Base-by-base conservation (phyloP, 495 filamentous ascomycete species). In the Podospora bellae-mahoneyi region DNA sequence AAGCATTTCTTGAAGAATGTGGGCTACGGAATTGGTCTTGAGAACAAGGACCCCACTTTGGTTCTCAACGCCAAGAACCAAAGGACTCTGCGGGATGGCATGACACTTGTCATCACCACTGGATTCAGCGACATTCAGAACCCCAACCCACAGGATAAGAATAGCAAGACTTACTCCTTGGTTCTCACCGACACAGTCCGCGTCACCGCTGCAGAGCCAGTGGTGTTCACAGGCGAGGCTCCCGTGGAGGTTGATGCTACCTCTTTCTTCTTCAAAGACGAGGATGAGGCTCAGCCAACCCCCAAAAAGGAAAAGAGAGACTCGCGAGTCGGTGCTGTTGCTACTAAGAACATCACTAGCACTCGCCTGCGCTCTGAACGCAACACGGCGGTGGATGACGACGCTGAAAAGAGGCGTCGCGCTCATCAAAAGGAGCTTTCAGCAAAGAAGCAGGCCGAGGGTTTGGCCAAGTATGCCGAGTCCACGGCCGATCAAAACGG, bases 191-290 rank as follows among this genome's bases (percentile, higher is more conserved):
- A 99, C 76, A 99, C 95, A 5, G 89, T 99, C 39, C 92, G 94
- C 71, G 92, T 97, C 54, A 89, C 89, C 3, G 77, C 86, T n/a
- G 83, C 77, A 65, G 92, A 93, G 6, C 87, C 92, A 6, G 87
- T 91, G 7, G 88, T 97, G 30, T 98, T 98, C 79, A 99, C 96
- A 44, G 93, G 91, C 65, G 92, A 95, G 72, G 94, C 93, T 4
- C 88, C 94, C 7, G 88, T 90, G 44, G 94, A 97, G 73, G 87
- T 94, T 69, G 94, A 97, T 72, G 91, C 92, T 0, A 91, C 92
- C 2, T 95, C 93, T 0, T 99, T 99, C 81, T 98, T 96, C 80
- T 99, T 99, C 81, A 95, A 96, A 74, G 93, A 94, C 72, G 92
- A 94, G 63, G 88, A 91, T 69, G 91, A 94, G 71, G 88, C 85